phyloP scores from a whole-genome alignment of 2,329 filamentous ascomycete genomes.

The Penicillium sp. region DNA sequence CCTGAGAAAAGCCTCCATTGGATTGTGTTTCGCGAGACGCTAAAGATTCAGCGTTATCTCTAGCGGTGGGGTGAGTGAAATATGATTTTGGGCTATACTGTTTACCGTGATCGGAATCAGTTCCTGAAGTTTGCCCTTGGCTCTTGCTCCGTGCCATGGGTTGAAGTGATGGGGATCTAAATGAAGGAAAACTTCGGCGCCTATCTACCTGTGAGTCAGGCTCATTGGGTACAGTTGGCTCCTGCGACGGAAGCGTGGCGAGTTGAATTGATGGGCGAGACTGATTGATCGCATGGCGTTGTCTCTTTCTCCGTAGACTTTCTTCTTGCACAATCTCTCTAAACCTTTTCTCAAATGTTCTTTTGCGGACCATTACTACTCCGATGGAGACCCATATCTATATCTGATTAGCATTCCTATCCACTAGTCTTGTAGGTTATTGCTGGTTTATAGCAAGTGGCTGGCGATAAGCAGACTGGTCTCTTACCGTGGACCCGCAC shows the following conservation, averaged over 20 bases:
- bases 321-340: slow-evolving; percentile 49
- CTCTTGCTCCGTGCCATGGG: not conserved
- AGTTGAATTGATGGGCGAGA: slow-evolving; percentile 15
- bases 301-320: slow-evolving; percentile 14
- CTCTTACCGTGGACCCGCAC: slow-evolving; percentile 56
- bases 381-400: slow-evolving; percentile 65
- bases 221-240: not conserved
- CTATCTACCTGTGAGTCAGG: not conserved
- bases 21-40: not conserved
- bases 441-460: not conserved
- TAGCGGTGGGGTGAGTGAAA: not conserved
- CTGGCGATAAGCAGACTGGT: not conserved
- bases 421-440: not conserved
- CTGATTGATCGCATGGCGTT: not conserved
- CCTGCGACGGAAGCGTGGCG: not conserved
- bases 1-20: not conserved
- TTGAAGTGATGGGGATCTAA: not conserved
- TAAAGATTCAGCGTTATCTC: not conserved
- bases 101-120: not conserved
- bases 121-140: not conserved
- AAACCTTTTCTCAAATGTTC: slow-evolving; percentile 64
- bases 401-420: not conserved
- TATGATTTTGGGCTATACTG: not conserved
- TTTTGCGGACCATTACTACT: slow-evolving; percentile 62
- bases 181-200: not conserved